These are phyloP conservation scores for Aspergillus sp. DNA, from an alignment of 2,329 filamentous ascomycete genomes.

Conservation along the genomic window DNA sequence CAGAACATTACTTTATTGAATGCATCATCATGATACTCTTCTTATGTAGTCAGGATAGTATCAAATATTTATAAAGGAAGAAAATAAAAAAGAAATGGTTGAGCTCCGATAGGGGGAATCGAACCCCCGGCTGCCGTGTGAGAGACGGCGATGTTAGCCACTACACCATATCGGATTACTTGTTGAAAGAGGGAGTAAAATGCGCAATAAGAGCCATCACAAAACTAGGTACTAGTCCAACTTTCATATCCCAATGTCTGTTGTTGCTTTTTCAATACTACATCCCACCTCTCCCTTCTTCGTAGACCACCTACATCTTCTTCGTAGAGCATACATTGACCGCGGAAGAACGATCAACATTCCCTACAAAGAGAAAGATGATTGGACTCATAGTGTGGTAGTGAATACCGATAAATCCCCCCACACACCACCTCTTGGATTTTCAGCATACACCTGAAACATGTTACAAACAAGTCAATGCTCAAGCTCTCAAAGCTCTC, in stretches of 20 bases:
- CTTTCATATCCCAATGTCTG: neutral
- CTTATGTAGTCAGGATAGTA: too few species aligned
- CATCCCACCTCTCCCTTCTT: neutral
- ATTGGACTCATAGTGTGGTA: neutral
- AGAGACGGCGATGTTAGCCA: constrained; percentile 29
- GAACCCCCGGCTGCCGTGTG: constrained; percentile 32
- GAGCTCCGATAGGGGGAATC: constrained; percentile 29
- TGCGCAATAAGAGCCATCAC: neutral
- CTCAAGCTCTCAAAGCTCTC: too few species aligned
- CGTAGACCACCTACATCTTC: neutral
- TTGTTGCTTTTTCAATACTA: neutral
- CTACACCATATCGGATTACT: constrained; percentile 25
- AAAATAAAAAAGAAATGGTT: neutral
- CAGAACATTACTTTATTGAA: too few species aligned
- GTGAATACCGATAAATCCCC: neutral
- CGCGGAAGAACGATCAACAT: neutral
- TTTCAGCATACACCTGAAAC: neutral
- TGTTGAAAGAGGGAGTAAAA: neutral
- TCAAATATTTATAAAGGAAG: too few species aligned
- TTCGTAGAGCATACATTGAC: neutral
- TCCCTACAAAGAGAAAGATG: neutral
- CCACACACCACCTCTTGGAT: neutral
- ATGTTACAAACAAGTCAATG: neutral
- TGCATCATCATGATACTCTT: too few species aligned
- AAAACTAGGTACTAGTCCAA: neutral